Conservation (phyloP, 495 filamentous ascomycete species). For the Trichoderma virens region DNA sequence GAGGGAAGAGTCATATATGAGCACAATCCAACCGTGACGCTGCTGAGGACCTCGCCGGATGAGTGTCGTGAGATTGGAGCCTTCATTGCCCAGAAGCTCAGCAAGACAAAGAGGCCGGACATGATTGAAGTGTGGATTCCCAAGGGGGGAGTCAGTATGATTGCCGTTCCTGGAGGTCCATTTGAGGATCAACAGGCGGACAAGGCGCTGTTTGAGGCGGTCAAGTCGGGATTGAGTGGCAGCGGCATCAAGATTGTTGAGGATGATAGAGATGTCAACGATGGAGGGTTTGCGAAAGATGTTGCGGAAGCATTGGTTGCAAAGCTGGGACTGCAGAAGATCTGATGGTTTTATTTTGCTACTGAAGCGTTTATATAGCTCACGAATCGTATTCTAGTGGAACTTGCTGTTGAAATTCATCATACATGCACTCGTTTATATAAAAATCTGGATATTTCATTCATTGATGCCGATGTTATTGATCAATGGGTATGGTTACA, state of each 20-base stretch:
- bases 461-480: too few species aligned
- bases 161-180: conserved; percentile 25
- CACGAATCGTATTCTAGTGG: too few species aligned
- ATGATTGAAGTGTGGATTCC: conserved; percentile 51
- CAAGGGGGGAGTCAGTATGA: conserved; percentile 35
- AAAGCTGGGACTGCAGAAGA: conserved; percentile 15
- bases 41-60: conserved; percentile 50
- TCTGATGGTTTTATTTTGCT: neutral
- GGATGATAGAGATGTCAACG: conserved; percentile 32
- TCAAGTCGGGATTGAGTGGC: conserved; percentile 30
- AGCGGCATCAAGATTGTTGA: conserved; percentile 28
- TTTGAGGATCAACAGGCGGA: conserved; percentile 32
- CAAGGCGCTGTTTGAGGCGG: conserved; percentile 30
- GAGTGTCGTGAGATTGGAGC: conserved; percentile 47
- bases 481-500: too few species aligned
- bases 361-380: too few species aligned
- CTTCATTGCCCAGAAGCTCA: conserved; percentile 47
- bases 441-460: too few species aligned
- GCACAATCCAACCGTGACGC: conserved; percentile 58
- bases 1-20: conserved; percentile 41
- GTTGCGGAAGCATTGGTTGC: conserved; percentile 26
- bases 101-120: conserved; percentile 22
- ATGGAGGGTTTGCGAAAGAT: conserved; percentile 31
- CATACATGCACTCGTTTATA: too few species aligned
- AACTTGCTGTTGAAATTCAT: too few species aligned